A percentile compares a stretch with the other conserved stretches of the same genome.
Evolutionary conservation across 345 rosid species (phyloP).

Genomic region (Ceriops zippeliana): DNA sequence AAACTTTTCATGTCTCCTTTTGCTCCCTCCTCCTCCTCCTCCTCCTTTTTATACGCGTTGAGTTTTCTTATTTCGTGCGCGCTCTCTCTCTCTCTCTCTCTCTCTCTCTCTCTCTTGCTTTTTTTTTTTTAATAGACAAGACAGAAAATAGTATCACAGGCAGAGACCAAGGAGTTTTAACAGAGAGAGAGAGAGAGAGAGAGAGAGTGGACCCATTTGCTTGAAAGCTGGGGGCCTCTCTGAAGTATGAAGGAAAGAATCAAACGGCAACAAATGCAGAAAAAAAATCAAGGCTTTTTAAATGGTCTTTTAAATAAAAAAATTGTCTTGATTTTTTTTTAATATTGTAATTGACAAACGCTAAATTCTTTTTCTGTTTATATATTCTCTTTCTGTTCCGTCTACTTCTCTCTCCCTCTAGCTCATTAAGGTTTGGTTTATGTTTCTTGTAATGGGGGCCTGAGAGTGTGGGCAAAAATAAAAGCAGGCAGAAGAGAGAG

Average conservation of each 20-base stretch:
- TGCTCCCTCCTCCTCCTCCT: too few species aligned
- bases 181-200: background rate
- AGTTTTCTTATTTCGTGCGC: too few species aligned
- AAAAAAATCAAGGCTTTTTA: slow-evolving; percentile 3
- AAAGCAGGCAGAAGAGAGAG: background rate
- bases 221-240: slow-evolving; percentile 19
- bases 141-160: background rate
- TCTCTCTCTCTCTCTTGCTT: too few species aligned
- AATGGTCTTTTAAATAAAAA: background rate
- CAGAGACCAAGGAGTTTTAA: background rate
- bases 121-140: too few species aligned
- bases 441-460: slow-evolving; percentile 20
- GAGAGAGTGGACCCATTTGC: slow-evolving; percentile 18
- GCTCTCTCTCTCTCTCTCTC: too few species aligned
- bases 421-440: slow-evolving; percentile 10
- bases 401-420: slow-evolving; percentile 1
- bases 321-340: background rate
- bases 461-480: background rate
- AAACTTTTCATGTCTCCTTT: too few species aligned
- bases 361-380: slow-evolving; percentile 6
- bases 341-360: slow-evolving; percentile 12
- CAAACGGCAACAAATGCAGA: slow-evolving; percentile 21
- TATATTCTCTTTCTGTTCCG: background rate
- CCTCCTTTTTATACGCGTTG: too few species aligned
- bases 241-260: slow-evolving; percentile 30